Evolutionary conservation across 805 yeast genomes (phyloP), one percentile per base, ranked within the genome.

Genomic region (Candida methanosorbosa): DNA sequence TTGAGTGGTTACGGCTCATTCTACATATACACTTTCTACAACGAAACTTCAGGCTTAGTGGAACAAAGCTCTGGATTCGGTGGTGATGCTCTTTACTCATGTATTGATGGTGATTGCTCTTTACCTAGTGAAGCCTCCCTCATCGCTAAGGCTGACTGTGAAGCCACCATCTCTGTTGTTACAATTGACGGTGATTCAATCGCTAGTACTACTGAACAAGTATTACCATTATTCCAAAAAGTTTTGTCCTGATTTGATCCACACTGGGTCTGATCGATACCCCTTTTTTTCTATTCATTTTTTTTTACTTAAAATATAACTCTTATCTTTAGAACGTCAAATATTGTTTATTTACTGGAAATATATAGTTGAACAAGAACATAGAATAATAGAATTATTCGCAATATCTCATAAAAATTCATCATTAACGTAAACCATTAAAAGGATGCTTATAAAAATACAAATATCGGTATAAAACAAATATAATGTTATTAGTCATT

Each of bases 121-220:
- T 59, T 69, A 42, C 75, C 68, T 35, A 59, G 66, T 37, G 75
- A 69, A 49, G 48, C 49, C 36, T 58, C 59, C 27, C 35, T 62
- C 18, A 44, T 57, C 25, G 33, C 25, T 27, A 34, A 47, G 25
- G 47, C 43, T 26, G 35, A 40, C 13, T 73, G 79, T 57, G 50
- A 58, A 39, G 40, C 69, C 17, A 46, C 75, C 4, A 58, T 72
- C 39, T 55, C 71, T 30, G 59, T 62, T n/a, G 71, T 70, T 55
- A 56, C 68, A 21, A 54, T 69, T 43, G 79, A 72, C 48, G 53
- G 59, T 40, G 72, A 65, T 45, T 68, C 70, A 21, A 32, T 35
- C 17, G 20, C 29, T 13, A 28, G 4, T n/a, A 19, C 40, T 24
- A 29, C 19, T 26, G 34, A 29, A 14, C 41, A 45, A 24, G 27